phyloP scores from a whole-genome alignment of 2,329 filamentous ascomycete genomes.

The Cryoendolithus antarcticus region DNA sequence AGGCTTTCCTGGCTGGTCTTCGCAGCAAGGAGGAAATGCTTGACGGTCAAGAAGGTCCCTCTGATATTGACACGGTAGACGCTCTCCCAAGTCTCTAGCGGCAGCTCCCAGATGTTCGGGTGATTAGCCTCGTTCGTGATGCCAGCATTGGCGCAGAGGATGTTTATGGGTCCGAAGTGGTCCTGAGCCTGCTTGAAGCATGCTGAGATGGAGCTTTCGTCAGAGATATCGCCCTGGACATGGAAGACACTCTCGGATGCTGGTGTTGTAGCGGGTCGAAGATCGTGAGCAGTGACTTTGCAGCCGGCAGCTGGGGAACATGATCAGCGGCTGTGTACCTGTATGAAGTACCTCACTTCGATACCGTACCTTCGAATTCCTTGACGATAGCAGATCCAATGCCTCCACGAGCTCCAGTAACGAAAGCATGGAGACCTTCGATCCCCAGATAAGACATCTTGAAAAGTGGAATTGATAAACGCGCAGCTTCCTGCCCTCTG shows the following conservation, averaged over 20 bases:
- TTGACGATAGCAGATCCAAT: constrained; percentile 39
- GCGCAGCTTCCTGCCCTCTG: too few species aligned
- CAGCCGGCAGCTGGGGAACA: constrained; percentile 35
- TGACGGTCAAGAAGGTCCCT: constrained; percentile 44
- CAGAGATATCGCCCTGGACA: constrained; percentile 36
- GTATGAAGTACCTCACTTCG: too few species aligned
- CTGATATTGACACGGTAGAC: constrained; percentile 39
- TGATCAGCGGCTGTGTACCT: constrained; percentile 2
- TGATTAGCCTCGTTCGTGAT: constrained; percentile 38
- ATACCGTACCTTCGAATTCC: constrained; percentile 37
- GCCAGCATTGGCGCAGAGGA: constrained; percentile 42
- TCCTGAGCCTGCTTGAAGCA: constrained; percentile 30
- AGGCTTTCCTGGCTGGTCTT: constrained; percentile 26
- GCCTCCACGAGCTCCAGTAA: constrained; percentile 41
- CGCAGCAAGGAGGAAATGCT: constrained; percentile 39
- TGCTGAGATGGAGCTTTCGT: constrained; percentile 33
- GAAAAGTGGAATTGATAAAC: too few species aligned
- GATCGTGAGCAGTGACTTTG: constrained; percentile 42
- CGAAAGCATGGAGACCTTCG: constrained; percentile 39
- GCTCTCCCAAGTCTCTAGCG: constrained; percentile 39
- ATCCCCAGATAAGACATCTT: constrained; percentile 35
- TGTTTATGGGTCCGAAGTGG: constrained; percentile 39
- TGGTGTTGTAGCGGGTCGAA: constrained; percentile 25
- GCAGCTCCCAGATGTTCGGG: constrained; percentile 42
- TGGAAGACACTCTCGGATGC: constrained; percentile 26